phyloP scores from a whole-genome alignment of 352 stramenopile species.

The Phytophthora quininea region DNA sequence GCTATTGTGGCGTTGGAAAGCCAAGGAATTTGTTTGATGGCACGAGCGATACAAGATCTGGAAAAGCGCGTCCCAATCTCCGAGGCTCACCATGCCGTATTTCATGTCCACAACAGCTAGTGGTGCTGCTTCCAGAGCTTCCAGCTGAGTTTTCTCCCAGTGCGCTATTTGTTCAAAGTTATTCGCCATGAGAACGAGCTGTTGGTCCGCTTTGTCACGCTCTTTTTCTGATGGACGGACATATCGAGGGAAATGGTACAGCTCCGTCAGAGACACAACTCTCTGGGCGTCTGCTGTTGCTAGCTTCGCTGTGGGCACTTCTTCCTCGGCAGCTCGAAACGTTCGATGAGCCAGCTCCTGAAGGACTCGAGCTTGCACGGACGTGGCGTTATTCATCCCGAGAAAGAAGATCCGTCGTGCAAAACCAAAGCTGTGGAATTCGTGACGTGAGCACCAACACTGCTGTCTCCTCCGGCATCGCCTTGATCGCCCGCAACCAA shows the following conservation, averaged over 20 bases:
- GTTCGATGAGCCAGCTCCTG: constrained; percentile 15
- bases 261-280: constrained; percentile 5
- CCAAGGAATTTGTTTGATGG: constrained; percentile 30
- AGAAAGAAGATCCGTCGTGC: constrained; percentile 39
- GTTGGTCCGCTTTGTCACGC: constrained; percentile 3
- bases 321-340: constrained; percentile 11
- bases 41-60: constrained; percentile 44
- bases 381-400: constrained; percentile 10
- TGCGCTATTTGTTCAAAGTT: constrained; percentile 33
- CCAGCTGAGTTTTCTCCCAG: constrained; percentile 43
- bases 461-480: constrained; percentile 27
- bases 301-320: not conserved
- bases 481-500: constrained; percentile 27
- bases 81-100: not conserved
- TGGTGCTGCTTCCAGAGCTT: constrained; percentile 40
- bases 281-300: not conserved
- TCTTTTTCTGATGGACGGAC: constrained; percentile 10
- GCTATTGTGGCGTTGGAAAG: constrained; percentile 20
- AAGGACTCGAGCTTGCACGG: constrained; percentile 26
- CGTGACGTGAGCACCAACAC: constrained; percentile 25
- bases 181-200: constrained; percentile 39
- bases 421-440: constrained; percentile 46
- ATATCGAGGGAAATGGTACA: constrained; percentile 23
- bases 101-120: constrained; percentile 59
- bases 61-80: constrained; percentile 57